Conservation (phyloP, 176 grass and related monocot genomes). For the Hordeum marinum region DNA sequence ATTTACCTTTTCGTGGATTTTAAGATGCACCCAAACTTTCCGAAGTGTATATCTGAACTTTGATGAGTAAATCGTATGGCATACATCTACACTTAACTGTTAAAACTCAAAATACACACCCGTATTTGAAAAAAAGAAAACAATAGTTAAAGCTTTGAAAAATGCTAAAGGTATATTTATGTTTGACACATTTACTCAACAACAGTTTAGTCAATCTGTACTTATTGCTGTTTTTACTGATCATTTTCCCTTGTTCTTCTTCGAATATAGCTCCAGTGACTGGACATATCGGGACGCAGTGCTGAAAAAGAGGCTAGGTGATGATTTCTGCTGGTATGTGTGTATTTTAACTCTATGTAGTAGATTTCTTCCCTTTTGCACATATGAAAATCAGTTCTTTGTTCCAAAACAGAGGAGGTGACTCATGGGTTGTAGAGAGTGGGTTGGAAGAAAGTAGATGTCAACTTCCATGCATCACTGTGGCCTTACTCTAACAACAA, state of each 20-base stretch:
- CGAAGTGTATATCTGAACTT: background rate
- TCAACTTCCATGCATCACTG: slow-evolving; percentile 57
- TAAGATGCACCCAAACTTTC: background rate
- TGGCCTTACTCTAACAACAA: too few relatives aligned
- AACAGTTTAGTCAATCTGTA: background rate
- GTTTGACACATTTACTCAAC: background rate
- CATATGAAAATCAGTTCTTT: background rate
- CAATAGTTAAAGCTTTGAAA: background rate
- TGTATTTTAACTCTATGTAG: background rate
- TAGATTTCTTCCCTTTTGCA: background rate
- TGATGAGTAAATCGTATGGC: background rate
- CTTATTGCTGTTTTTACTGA: background rate
- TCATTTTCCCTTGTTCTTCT: background rate
- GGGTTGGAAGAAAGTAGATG: slow-evolving; percentile 93
- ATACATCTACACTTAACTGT: background rate
- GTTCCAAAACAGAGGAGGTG: slow-evolving; percentile 65
- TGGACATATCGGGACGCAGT: slow-evolving; percentile 71
- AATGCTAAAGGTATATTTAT: background rate
- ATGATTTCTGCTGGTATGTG: slow-evolving; percentile 62
- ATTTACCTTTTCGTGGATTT: background rate
- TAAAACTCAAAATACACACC: background rate
- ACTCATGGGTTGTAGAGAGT: slow-evolving; percentile 73
- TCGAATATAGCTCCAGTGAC: slow-evolving; percentile 52
- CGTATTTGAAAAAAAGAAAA: background rate
- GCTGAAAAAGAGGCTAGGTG: slow-evolving; percentile 66